Evolutionary conservation across 1,284 basidiomycete species (phyloP).

Genomic region (Trichosporon sp.): DNA sequence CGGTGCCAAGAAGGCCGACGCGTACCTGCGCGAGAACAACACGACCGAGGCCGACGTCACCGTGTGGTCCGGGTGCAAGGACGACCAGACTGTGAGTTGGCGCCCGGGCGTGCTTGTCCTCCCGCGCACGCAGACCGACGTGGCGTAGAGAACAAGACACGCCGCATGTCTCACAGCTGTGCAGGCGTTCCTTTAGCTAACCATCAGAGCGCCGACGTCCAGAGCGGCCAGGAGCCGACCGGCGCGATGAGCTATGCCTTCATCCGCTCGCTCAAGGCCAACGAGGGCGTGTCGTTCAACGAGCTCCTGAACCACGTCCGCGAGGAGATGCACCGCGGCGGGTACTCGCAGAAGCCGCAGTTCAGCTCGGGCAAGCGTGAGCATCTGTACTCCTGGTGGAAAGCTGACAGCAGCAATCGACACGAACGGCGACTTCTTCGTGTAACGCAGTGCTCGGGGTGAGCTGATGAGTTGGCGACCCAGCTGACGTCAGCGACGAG

Average conservation of each 20-base stretch:
- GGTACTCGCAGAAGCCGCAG: slow-evolving; percentile 84
- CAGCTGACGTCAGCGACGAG: slow-evolving; percentile 6
- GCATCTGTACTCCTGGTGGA: not conserved
- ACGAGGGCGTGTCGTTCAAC: slow-evolving; percentile 72
- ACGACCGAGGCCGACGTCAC: slow-evolving; percentile 72
- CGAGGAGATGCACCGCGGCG: slow-evolving; percentile 51
- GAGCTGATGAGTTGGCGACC: not conserved
- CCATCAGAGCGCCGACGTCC: slow-evolving; percentile 60
- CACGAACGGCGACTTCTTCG: not conserved
- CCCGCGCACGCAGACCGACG: too few relatives aligned
- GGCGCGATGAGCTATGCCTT: slow-evolving; percentile 77
- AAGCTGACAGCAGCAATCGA: slow-evolving; percentile 18
- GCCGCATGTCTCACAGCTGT: too few relatives aligned
- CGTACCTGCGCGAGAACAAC: slow-evolving; percentile 48
- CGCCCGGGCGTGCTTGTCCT: not conserved
- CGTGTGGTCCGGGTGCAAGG: slow-evolving; percentile 81
- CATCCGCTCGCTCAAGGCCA: slow-evolving; percentile 59
- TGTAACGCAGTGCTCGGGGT: not conserved
- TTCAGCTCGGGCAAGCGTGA: slow-evolving; percentile 35
- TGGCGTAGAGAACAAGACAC: too few relatives aligned
- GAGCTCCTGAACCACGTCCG: slow-evolving; percentile 69
- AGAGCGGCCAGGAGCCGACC: slow-evolving; percentile 72
- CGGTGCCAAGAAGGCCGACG: slow-evolving; percentile 30
- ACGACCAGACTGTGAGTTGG: slow-evolving; percentile 64
- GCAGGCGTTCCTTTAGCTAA: not conserved